Base-by-base conservation (phyloP, 352 stramenopile species). In the Elongisporangium anandrum region DNA sequence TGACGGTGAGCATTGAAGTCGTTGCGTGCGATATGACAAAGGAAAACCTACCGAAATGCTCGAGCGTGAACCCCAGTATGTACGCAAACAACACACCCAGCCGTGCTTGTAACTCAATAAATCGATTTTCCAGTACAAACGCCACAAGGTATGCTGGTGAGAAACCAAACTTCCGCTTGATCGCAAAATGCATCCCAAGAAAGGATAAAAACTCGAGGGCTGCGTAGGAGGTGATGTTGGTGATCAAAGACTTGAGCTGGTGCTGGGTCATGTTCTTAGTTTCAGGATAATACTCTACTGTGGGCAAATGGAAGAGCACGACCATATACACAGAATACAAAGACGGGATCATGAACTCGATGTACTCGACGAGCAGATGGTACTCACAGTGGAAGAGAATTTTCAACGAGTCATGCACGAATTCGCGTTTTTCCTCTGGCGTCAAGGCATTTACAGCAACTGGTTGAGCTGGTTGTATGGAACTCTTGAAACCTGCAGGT, bases 311-410 rank as follows among this genome's bases (percentile, higher is more conserved):
- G 10, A 26, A 62, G 2, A 75, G n/a, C 13, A 67, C 56, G 0
- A 50, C 22, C 8, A 65, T 39, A 34, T 75, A 70, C 1, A 63
- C 10, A 0, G 52, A 39, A 39, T 67, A 75, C n/a, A 75, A 45
- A 3, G 57, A 57, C 13, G 68, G 68, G 1, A 75, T 54, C 6
- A 61, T 51, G 47, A 52, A 69, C 47, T 72, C 68, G 45, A 75
- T 58, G 23, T 70, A 75, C 34, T 68, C 57, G 1, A 69, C 55
- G 2, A 72, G 51, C 10, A 60, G 47, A 8, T 61, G 56, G 49
- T 68, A 75, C 26, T 75, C 68, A 21, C 48, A 59, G 21, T 61
- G 60, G 17, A 75, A 75, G 13, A 75, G 55, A 10, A 75, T 24
- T 7, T 61, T 10, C 5, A 67, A 13, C 29, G 29, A 4, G 13